Evolutionary conservation across 148 eudicot species (phyloP), one percentile per base, ranked within the genome.

Genomic region (Rhododendron henanense): DNA sequence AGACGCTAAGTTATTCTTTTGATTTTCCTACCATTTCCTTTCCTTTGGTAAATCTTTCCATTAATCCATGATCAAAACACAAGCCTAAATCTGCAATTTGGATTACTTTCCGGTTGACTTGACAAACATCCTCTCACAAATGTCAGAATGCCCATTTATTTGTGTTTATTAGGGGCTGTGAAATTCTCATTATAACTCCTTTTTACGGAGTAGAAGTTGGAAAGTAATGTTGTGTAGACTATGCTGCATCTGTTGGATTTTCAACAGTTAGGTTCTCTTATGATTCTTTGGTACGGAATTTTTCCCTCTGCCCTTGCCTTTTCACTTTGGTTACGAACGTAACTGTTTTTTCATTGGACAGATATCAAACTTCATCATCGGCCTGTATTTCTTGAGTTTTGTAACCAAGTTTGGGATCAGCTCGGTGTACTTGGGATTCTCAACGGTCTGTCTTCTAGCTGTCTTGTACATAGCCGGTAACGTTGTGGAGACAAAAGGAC

Each of bases 401-500:
- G 99, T 96, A 78, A 95, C 80, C 90, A 93, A 92, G 93, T 95
- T 94, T 41, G 99, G 99, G 23, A 95, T 96, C 88, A 93, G 98
- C 90, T 92, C 77, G 48, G 98, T 96, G 88, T 96, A 96, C 89
- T 91, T 96, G 84, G 98, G 98, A 18, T 96, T 96, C 51, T 94
- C 96, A 0, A 88, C 88, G 21, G 94, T 94, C 9, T 96, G 99
- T 86, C 63, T 91, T 57, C 85, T 95, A 59, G 99, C 98, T 71
- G 93, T 92, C 61, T 45, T 94, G 90, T 96, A 95, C 89, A 91
- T 95, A 88, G 92, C 90, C 47, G 90, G 92, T 81, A 96, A 95
- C 41, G 97, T 96, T 28, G 98, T 96, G 63, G 99, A 96, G 85
- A 96, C 99, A 61, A 96, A 96, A 91, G 99, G 99, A 65, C 92